Percentiles rank a stretch among this genome's conserved stretches.
Evolutionary conservation across 2,329 filamentous ascomycete genomes (phyloP).

Genomic region (Penicillium sp.): DNA sequence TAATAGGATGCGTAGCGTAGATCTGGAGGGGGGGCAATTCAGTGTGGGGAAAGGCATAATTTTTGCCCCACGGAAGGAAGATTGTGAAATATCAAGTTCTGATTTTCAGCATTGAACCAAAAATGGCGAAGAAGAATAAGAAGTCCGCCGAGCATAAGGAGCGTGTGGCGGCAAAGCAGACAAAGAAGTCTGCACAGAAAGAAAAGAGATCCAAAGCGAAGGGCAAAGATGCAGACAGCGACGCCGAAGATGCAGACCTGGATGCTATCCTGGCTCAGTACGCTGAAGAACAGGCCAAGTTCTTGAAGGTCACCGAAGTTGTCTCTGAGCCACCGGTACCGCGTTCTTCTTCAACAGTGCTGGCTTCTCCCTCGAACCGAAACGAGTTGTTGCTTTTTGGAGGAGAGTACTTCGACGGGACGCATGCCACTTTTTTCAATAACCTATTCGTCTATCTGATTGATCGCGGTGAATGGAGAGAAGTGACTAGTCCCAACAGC

Average conservation of each 20-base stretch:
- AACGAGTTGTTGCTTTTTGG: constrained; percentile 91
- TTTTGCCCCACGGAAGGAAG: constrained; percentile 25
- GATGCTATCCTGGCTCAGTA: constrained; percentile 93
- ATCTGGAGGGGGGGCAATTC: constrained; percentile 6
- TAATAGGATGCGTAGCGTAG: neutral
- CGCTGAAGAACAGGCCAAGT: constrained; percentile 87
- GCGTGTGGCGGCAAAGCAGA: constrained; percentile 69
- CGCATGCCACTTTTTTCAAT: constrained; percentile 70
- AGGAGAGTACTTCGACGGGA: constrained; percentile 94
- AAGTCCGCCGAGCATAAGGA: constrained; percentile 58
- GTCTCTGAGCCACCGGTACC: constrained; percentile 70
- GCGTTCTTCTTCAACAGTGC: constrained; percentile 74
- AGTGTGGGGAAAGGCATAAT: constrained; percentile 25
- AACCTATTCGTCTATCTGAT: constrained; percentile 70
- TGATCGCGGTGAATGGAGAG: constrained; percentile 84
- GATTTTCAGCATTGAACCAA: constrained; percentile 9
- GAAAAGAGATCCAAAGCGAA: constrained; percentile 79
- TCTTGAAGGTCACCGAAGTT: constrained; percentile 87
- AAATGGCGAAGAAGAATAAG: constrained; percentile 56
- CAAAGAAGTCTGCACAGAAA: constrained; percentile 71
- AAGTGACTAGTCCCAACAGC: constrained; percentile 85
- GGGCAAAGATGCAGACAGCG: constrained; percentile 70
- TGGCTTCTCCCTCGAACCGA: constrained; percentile 80
- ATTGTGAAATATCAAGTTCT: neutral
- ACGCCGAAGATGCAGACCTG: constrained; percentile 88